Evolutionary conservation across 805 yeast genomes (phyloP).

Genomic region (Huiozyma naganishii): DNA sequence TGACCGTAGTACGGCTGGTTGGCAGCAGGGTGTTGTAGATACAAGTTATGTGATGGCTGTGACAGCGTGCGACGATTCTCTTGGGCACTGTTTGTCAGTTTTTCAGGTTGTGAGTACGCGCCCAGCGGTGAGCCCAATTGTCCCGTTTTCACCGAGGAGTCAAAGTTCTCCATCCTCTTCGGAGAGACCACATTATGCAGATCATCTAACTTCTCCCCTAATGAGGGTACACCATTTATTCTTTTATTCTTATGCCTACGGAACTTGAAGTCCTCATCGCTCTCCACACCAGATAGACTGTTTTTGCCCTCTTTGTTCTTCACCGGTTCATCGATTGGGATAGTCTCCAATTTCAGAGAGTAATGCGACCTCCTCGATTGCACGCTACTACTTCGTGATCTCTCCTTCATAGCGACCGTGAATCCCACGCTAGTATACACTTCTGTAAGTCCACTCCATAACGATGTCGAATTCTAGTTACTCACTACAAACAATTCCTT

Average conservation of each 20-base stretch:
- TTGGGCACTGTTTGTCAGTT: background rate
- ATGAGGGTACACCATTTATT: constrained; percentile 16
- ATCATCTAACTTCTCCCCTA: constrained; percentile 24
- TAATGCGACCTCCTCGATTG: no score
- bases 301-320: no score
- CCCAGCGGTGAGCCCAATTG: background rate
- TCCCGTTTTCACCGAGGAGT: constrained; percentile 15
- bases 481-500: no score
- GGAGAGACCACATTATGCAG: constrained; percentile 22
- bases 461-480: no score
- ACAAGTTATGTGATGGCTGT: background rate
- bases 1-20: constrained; percentile 6
- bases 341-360: no score
- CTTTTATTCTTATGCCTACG: constrained; percentile 22
- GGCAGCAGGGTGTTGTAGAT: background rate
- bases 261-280: constrained; percentile 25
- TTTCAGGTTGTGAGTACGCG: background rate
- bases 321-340: no score
- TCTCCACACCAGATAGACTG: constrained; percentile 8
- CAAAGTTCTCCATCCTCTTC: constrained; percentile 25
- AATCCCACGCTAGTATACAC: no score
- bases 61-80: background rate
- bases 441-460: no score
- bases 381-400: no score
- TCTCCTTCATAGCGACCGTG: no score